Percentiles rank a stretch among this genome's conserved stretches.
Conservation (phyloP, 345 rosid species). For the Euphorbia lathyris region DNA sequence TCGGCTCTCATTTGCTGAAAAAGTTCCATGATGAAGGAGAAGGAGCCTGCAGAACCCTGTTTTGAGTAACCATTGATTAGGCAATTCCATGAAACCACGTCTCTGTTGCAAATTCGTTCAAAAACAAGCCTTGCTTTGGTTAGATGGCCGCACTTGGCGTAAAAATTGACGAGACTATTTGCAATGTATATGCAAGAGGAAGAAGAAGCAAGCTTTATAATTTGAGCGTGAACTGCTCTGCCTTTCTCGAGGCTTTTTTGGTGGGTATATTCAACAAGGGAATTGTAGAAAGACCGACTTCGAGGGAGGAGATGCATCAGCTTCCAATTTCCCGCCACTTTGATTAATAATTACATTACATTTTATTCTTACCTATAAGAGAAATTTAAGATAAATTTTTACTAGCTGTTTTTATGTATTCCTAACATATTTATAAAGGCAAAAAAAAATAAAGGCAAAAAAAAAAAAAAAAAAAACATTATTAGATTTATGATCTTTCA, state of each 20-base stretch:
- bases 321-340: background rate
- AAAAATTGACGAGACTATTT: conserved; percentile 65
- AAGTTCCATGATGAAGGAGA: conserved; percentile 45
- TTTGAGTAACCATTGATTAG: conserved; percentile 73
- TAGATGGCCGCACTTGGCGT: conserved; percentile 59
- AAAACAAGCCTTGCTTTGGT: conserved; percentile 53
- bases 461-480: too few relatives aligned
- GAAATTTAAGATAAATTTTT: too few relatives aligned
- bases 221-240: conserved; percentile 56
- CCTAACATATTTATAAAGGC: too few relatives aligned
- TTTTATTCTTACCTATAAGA: too few relatives aligned
- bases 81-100: conserved; percentile 78
- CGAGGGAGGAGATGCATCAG: conserved; percentile 36
- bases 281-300: conserved; percentile 37
- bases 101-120: conserved; percentile 45
- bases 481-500: too few relatives aligned
- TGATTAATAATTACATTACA: too few relatives aligned
- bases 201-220: conserved; percentile 31
- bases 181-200: conserved; percentile 42
- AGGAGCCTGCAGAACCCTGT: conserved; percentile 42
- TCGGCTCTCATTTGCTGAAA: conserved; percentile 62
- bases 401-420: too few relatives aligned
- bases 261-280: conserved; percentile 43
- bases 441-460: too few relatives aligned
- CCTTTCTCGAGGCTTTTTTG: conserved; percentile 49